Evolutionary conservation across 2,329 filamentous ascomycete species (phyloP).

Genomic region (Dactylella cylindrospora): DNA sequence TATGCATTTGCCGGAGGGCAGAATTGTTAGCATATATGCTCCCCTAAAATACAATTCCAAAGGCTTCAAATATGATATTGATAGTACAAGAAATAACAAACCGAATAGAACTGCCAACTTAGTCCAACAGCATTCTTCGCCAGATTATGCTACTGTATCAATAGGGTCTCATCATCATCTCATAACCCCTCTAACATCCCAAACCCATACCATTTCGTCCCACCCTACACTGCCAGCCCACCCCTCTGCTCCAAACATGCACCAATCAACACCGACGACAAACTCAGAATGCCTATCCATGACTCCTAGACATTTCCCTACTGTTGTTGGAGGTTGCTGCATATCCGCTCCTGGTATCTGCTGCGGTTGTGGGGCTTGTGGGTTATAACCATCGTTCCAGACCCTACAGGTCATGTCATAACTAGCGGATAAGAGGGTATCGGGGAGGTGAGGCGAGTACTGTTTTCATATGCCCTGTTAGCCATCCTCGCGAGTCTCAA

Average conservation of each 20-base stretch:
- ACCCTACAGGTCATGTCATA: conserved; percentile 98
- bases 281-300: conserved; percentile 97
- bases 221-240: conserved; percentile 95
- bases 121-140: too few species aligned
- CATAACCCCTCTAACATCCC: conserved; percentile 78
- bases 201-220: conserved; percentile 88
- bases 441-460: conserved; percentile 92
- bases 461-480: conserved; percentile 3
- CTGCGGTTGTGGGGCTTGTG: conserved; percentile 53
- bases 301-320: conserved; percentile 73
- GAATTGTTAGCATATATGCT: too few species aligned
- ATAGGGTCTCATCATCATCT: too few species aligned
- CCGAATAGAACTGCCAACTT: too few species aligned
- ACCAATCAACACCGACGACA: conserved; percentile 95
- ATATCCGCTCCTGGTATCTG: conserved; percentile 50
- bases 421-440: conserved; percentile 82
- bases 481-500: neutral
- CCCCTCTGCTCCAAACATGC: conserved; percentile 88
- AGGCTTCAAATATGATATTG: too few species aligned
- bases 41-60: too few species aligned
- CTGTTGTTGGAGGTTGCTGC: conserved; percentile 36
- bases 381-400: conserved; percentile 76
- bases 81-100: too few species aligned
- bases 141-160: too few species aligned
- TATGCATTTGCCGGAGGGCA: too few species aligned